Base-by-base conservation (phyloP, 768 basidiomycete species). In the Macrolepiota albuminosa region DNA sequence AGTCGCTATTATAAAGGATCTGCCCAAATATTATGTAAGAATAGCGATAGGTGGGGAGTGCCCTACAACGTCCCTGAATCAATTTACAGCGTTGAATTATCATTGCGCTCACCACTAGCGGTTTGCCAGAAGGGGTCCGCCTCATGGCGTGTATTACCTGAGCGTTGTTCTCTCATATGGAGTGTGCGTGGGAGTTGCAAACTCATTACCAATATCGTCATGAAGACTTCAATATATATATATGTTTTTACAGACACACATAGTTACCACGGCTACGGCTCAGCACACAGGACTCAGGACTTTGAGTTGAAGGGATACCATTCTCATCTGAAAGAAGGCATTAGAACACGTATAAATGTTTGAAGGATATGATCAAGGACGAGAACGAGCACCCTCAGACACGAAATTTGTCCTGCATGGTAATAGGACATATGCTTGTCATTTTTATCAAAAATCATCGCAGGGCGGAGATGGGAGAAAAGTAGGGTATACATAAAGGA, bases 391-490 rank as follows among this genome's bases (percentile, higher is more conserved):
- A 61, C 68, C 74, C 80, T 85, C 84, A 85, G 83, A 68, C 66
- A 70, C 73, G 63, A 72, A 43, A 75, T 58, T 69, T 76, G 72
- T 86, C 84, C 84, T 75, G 81, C 83, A 86, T 79, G 62, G 70
- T 72, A 64, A 67, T 86, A 83, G 83, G 86, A 87, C 85, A 86
- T 86, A 87, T 87, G 85, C 86, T 87, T 87, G 85, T 87, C 63
- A 60, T 62, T 76, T 74, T 70, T 58, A 70, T 68, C 72, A 53
- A 63, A 70, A 67, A 73, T 73, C 83, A 86, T 86, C 85, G 72
- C 76, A 26, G 78, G 76, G 70, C 49, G 58, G 54, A 60, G 56
- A 29, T 4, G 24, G 64, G 61, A 39, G 51, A 45, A 45, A 55
- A 21, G 21, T 46, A 33, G 14, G 29, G 34, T 42, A 2, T 9